A percentile compares a stretch with the other conserved stretches of the same genome.
Evolutionary conservation across 441 rosid species (phyloP).

Genomic region (Corymbia citriodora): DNA sequence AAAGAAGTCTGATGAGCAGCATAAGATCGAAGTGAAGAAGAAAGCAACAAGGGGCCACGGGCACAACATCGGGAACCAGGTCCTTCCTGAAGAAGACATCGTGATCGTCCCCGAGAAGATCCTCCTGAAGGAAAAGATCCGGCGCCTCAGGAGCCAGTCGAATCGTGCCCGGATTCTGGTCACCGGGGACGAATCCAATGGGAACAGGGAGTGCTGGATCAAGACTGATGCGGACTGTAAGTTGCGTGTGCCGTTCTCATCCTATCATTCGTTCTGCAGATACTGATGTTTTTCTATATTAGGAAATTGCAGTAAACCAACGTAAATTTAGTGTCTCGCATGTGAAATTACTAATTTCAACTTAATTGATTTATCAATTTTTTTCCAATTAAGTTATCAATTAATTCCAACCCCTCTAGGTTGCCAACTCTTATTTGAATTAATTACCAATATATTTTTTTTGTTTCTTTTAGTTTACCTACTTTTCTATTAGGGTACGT

Average conservation of each 20-base stretch:
- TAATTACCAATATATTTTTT: background rate
- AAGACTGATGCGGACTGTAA: conserved; percentile 14
- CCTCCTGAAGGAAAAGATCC: background rate
- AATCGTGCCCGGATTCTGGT: background rate
- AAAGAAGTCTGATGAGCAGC: background rate
- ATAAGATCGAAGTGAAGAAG: background rate
- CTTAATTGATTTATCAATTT: background rate
- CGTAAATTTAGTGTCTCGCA: background rate
- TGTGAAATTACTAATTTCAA: background rate
- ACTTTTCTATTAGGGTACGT: background rate
- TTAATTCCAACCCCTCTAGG: background rate
- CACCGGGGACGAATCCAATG: background rate
- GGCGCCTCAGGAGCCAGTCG: conserved; percentile 1
- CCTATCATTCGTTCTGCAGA: background rate
- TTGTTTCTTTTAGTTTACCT: background rate
- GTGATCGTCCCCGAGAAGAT: background rate
- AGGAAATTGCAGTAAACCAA: background rate
- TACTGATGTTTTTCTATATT: background rate
- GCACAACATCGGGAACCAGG: background rate
- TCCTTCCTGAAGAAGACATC: conserved; percentile 2
- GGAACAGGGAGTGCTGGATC: conserved; percentile 14
- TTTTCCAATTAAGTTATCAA: background rate
- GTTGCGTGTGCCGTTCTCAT: background rate
- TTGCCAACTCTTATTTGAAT: background rate
- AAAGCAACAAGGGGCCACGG: background rate